Conservation (phyloP, 345 rosid genomes). For the Raphanus sativus region DNA sequence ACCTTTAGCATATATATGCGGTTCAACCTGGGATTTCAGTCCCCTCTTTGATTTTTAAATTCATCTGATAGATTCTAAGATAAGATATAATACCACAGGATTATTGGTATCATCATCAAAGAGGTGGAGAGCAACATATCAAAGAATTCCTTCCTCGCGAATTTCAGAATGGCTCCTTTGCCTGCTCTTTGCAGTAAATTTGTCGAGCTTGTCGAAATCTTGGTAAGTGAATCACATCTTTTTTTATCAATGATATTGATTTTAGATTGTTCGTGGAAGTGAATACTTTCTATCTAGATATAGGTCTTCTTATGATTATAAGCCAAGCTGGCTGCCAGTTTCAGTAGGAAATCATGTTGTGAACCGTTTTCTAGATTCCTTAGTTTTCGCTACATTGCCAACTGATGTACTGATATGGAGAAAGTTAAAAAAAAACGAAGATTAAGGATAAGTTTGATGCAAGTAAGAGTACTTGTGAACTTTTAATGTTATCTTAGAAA, state of each 20-base stretch:
- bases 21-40: constrained; percentile 8
- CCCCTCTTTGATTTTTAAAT: neutral
- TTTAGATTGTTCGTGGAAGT: neutral
- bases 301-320: neutral
- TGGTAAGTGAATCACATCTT: constrained; percentile 57
- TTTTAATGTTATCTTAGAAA: constrained; percentile 11
- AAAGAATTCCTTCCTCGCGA: constrained; percentile 78
- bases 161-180: constrained; percentile 82
- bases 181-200: constrained; percentile 72
- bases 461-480: constrained; percentile 4
- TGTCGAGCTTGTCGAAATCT: constrained; percentile 82
- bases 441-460: neutral
- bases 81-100: constrained; percentile 50
- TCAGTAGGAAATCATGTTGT: constrained; percentile 7
- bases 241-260: neutral
- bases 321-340: constrained; percentile 11
- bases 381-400: neutral
- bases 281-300: neutral
- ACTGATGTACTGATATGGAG: neutral
- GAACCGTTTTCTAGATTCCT: neutral
- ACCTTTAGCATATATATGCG: constrained; percentile 7
- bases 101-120: constrained; percentile 79
- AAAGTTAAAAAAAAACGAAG: neutral
- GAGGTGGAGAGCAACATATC: constrained; percentile 86
- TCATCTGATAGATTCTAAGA: constrained; percentile 17